Base-by-base conservation (phyloP, 73 alveolate species). In the Tetrahymena borealis region DNA sequence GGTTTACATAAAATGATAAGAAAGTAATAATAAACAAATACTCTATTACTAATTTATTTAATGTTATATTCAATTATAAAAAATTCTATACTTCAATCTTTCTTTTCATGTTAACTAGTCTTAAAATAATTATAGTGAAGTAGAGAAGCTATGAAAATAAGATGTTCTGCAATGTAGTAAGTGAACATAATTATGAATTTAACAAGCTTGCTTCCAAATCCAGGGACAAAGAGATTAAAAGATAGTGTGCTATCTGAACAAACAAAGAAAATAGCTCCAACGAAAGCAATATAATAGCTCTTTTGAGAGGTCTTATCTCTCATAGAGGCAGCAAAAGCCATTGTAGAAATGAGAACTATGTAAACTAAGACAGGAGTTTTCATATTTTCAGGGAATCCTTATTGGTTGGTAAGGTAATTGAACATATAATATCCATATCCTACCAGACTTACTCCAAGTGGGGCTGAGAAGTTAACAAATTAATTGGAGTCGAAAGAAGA, bases 361-460 rank as follows among this genome's bases (percentile, higher is more conserved):
- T 60, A 60, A 60, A 60, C 85, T 60, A 60, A 60, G n/a, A 60
- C 85, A 60, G 85, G 85, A 60, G 85, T 60, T 60, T 60, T 60
- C 0, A 60, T 6, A 32, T 60, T 60, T 60, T 60, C 85, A 60
- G 85, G 85, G 28, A 60, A 60, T 60, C 85, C 85, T 20, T 32
- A 24, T 60, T 60, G 28, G 7, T 32, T 24, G 31, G 35, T n/a
- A 13, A 60, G 28, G 28, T 24, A 60, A 18, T 24, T 60, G 31
- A 18, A 60, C 85, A 60, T 60, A 35, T 60, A 60, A 35, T 60
- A 60, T n/a, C 85, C 85, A 60, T 60, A 60, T 3, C 85, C 85
- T 24, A 60, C n/a, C 2, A 60, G 85, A 3, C 11, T 24, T 10
- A 60, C 85, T n/a, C n/a, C 85, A 20, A 60, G n/a, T 18, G 85